Evolutionary conservation across 495 filamentous ascomycete species (phyloP).

Genomic region (Hypoxylon intermedium): DNA sequence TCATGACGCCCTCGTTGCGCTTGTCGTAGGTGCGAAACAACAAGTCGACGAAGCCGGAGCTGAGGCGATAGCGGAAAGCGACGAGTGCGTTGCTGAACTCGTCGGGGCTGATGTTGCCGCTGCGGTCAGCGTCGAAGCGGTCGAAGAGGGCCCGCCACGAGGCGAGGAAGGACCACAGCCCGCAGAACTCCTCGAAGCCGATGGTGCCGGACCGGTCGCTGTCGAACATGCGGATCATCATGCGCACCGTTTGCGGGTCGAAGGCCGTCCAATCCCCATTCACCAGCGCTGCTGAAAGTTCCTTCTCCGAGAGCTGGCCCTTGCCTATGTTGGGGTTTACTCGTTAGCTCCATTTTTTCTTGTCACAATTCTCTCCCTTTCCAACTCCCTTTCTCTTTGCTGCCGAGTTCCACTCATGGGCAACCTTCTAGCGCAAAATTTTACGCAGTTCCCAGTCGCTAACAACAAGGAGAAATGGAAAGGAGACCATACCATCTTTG

Average conservation of each 20-base stretch:
- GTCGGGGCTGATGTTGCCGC: slow-evolving; percentile 80
- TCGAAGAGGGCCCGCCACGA: slow-evolving; percentile 95
- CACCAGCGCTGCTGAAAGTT: slow-evolving; percentile 89
- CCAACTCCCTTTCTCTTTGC: neutral
- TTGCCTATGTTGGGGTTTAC: slow-evolving; percentile 57
- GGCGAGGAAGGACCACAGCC: slow-evolving; percentile 91
- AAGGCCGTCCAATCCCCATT: slow-evolving; percentile 96
- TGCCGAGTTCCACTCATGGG: neutral
- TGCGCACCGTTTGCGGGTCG: slow-evolving; percentile 93
- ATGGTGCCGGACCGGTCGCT: slow-evolving; percentile 85
- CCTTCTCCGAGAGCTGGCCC: slow-evolving; percentile 82
- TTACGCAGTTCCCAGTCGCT: neutral
- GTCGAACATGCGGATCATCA: slow-evolving; percentile 99
- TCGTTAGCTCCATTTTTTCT: slow-evolving; percentile 6
- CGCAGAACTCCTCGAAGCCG: slow-evolving; percentile 94
- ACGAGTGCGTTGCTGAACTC: slow-evolving; percentile 93
- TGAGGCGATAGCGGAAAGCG: slow-evolving; percentile 93
- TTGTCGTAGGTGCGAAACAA: slow-evolving; percentile 74
- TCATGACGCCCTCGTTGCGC: slow-evolving; percentile 71
- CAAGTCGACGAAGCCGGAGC: slow-evolving; percentile 78
- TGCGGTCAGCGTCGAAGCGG: slow-evolving; percentile 88
- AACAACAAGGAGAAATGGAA: neutral
- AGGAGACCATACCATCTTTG: slow-evolving; percentile 65
- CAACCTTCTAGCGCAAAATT: neutral
- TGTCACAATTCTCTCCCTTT: neutral